phyloP scores from a whole-genome alignment of 73 alveolate genomes.

The Paramecium primaurelia region DNA sequence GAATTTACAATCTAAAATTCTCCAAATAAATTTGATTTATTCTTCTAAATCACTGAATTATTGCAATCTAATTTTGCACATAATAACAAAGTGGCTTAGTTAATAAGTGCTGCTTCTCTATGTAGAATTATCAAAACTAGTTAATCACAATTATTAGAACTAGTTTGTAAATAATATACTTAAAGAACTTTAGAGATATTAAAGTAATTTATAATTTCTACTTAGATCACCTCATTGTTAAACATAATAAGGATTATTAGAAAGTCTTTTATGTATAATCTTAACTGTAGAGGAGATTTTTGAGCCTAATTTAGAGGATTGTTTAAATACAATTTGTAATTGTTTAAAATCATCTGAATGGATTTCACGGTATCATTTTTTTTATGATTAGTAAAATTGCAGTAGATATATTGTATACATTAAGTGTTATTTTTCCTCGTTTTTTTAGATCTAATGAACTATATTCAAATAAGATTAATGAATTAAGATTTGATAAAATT shows the following conservation, averaged over 20 bases:
- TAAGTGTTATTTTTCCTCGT: conserved; percentile 47
- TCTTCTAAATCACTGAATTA: not conserved
- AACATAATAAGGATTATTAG: conserved; percentile 49
- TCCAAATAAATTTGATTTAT: not conserved
- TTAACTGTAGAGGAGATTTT: conserved; percentile 49
- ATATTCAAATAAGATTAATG: not conserved
- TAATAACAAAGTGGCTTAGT: conserved; percentile 32
- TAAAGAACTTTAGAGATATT: conserved; percentile 11
- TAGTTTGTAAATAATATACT: not conserved
- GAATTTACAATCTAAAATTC: conserved; percentile 40
- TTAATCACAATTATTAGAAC: not conserved
- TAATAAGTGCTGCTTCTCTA: conserved; percentile 38
- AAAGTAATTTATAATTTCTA: not conserved
- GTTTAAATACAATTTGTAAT: not conserved
- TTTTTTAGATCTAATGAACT: not conserved
- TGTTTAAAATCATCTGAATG: conserved; percentile 36
- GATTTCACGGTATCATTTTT: conserved; percentile 41
- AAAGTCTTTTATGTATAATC: conserved; percentile 46
- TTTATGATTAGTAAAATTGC: conserved; percentile 45
- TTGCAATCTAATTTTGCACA: conserved; percentile 47
- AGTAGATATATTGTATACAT: conserved; percentile 55
- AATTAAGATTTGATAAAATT: conserved; percentile 51
- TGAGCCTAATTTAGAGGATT: conserved; percentile 35
- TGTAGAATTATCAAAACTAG: conserved; percentile 34
- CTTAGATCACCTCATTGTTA: conserved; percentile 23